Base-by-base conservation (phyloP, 306 rosid species). In the Inga oerstediana region DNA sequence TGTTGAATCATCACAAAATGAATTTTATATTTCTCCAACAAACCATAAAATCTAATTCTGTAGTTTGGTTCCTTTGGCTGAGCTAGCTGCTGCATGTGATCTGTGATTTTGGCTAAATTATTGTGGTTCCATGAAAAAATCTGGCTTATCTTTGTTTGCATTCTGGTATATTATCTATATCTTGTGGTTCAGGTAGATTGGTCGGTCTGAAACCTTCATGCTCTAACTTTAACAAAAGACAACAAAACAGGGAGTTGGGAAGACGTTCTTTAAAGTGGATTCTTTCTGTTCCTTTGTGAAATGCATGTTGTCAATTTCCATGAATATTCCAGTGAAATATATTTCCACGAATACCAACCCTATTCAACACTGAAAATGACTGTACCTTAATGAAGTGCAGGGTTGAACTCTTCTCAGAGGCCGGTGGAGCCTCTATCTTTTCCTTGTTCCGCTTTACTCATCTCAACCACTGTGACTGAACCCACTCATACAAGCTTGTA, bases 91-190 rank as follows among this genome's bases (percentile, higher is more conserved):
- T 75, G 39, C 59, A 46, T 59, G 64, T 79, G 78, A 74, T 59
- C 43, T 15, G 75, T 78, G 73, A 48, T 54, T 75, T 83, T 78
- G 77, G 39, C 19, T 51, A 70, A 83, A 79, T 41, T 8, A 17
- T 48, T 43, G 48, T 75, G 54, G 46, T n/a, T 41, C 69, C 64
- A 49, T 70, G 11, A 41, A 19, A 51, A 27, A 79, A 43, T 71
- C 70, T 62, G 75, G 78, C 79, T 37, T 77, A n/a, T 45, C 67
- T 67, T 66, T 82, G 48, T 79, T 62, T 64, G n/a, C 27, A 13
- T 52, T 48, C 64, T 49, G 56, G 76, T 54, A 45, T 48, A 15
- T 73, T 13, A 30, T 37, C 11, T 9, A 17, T 72, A 7, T 64
- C 22, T 78, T 44, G 73, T 75, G 39, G 80, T 70, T 87, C 37